A percentile compares a stretch with the other conserved stretches of the same genome.
Evolutionary conservation across 2,329 filamentous ascomycete genomes (phyloP).

Genomic region (Hypoxylon sp.): DNA sequence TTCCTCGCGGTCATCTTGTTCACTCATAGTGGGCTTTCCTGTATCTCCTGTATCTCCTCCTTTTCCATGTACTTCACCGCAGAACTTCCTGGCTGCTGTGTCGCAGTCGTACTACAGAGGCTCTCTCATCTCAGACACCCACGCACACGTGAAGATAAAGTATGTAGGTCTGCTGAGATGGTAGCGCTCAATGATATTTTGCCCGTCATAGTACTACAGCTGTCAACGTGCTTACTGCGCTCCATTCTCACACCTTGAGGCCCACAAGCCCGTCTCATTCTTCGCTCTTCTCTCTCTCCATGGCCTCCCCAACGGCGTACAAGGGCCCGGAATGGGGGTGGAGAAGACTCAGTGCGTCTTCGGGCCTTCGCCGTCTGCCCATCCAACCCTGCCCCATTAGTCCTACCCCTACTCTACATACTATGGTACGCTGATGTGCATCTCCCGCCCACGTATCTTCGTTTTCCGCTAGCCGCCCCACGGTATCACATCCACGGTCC

Average conservation of each 20-base stretch:
- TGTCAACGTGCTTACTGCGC: constrained; percentile 33
- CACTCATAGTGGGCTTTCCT: constrained; percentile 24
- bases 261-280: constrained; percentile 39
- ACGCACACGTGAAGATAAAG: constrained; percentile 24
- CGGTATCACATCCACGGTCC: constrained; percentile 50
- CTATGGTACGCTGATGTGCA: constrained; percentile 49
- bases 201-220: constrained; percentile 31
- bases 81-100: constrained; percentile 24
- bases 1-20: constrained; percentile 37
- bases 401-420: constrained; percentile 47
- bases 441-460: constrained; percentile 51
- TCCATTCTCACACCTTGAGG: constrained; percentile 22
- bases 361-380: constrained; percentile 47
- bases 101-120: constrained; percentile 22
- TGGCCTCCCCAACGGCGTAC: constrained; percentile 29
- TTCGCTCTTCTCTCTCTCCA: constrained; percentile 12
- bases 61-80: constrained; percentile 33
- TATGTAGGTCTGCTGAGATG: constrained; percentile 27
- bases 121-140: constrained; percentile 25
- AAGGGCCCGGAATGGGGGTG: constrained; percentile 42
- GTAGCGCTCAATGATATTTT: constrained; percentile 27
- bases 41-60: constrained; percentile 6
- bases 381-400: constrained; percentile 47
- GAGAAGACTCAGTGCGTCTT: constrained; percentile 44
- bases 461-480: constrained; percentile 51